Evolutionary conservation across 2,329 filamentous ascomycete genomes (phyloP).

Genomic region (Penicillium sp.): DNA sequence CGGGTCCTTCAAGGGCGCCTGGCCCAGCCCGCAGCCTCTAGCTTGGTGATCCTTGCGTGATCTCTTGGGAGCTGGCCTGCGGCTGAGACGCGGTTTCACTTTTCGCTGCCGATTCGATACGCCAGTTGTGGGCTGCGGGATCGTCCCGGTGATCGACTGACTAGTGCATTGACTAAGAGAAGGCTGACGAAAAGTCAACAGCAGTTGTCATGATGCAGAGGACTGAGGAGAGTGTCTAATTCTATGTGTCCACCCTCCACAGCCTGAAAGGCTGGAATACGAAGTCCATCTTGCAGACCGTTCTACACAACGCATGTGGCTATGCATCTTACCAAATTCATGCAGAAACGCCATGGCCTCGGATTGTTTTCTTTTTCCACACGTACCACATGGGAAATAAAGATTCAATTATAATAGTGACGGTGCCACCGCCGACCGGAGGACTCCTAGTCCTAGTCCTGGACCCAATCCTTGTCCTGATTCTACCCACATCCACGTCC

Average conservation of each 20-base stretch:
- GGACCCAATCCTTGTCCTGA: neutral
- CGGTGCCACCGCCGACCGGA: neutral
- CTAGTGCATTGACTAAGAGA: neutral
- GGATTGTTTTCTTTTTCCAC: neutral
- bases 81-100: slow-evolving; percentile 11
- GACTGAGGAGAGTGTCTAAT: too few relatives aligned
- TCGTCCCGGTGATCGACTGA: slow-evolving; percentile 2
- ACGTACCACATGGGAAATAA: neutral
- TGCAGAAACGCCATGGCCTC: slow-evolving; percentile 1
- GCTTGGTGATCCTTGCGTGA: slow-evolving; percentile 17
- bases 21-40: slow-evolving; percentile 7
- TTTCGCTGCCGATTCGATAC: neutral
- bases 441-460: neutral
- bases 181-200: neutral
- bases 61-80: slow-evolving; percentile 9
- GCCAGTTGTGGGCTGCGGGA: neutral
- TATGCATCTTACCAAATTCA: neutral
- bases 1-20: neutral
- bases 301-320: neutral
- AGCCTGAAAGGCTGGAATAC: neutral
- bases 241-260: neutral
- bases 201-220: neutral
- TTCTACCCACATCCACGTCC: neutral
- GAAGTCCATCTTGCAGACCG: neutral
- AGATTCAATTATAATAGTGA: neutral